Evolutionary conservation across 306 rosid species (phyloP).

Genomic region (Acacia acuminata): DNA sequence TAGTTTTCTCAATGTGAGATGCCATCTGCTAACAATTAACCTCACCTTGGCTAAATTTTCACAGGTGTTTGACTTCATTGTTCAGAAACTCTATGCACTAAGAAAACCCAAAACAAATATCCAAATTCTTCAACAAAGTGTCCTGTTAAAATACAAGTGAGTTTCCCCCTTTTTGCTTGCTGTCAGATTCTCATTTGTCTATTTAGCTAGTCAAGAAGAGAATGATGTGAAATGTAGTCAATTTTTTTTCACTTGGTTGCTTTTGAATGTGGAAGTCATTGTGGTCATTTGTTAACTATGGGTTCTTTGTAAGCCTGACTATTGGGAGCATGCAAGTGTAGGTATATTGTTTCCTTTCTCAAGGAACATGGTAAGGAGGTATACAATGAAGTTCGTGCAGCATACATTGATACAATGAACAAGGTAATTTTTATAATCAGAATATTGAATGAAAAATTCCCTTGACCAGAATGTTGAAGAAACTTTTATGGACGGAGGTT

Average conservation of each 20-base stretch:
- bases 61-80: conserved; percentile 93
- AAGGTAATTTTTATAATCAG: conserved; percentile 53
- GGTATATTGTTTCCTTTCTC: conserved; percentile 80
- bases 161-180: conserved; percentile 30
- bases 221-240: conserved; percentile 18
- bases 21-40: conserved; percentile 1
- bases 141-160: conserved; percentile 96
- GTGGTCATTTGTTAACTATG: conserved; percentile 4
- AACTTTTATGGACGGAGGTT: conserved; percentile 13
- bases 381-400: conserved; percentile 83
- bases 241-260: conserved; percentile 16
- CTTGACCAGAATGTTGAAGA: not conserved
- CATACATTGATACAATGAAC: conserved; percentile 92
- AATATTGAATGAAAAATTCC: conserved; percentile 1
- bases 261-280: conserved; percentile 24
- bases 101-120: conserved; percentile 98
- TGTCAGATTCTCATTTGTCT: not conserved
- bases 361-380: conserved; percentile 94
- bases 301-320: conserved; percentile 27
- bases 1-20: not conserved
- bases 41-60: conserved; percentile 35
- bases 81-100: conserved; percentile 92
- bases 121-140: conserved; percentile 97
- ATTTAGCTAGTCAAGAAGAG: not conserved
- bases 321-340: conserved; percentile 44